Conservation (phyloP, 257 asterid species). For the Solanum piurae region DNA sequence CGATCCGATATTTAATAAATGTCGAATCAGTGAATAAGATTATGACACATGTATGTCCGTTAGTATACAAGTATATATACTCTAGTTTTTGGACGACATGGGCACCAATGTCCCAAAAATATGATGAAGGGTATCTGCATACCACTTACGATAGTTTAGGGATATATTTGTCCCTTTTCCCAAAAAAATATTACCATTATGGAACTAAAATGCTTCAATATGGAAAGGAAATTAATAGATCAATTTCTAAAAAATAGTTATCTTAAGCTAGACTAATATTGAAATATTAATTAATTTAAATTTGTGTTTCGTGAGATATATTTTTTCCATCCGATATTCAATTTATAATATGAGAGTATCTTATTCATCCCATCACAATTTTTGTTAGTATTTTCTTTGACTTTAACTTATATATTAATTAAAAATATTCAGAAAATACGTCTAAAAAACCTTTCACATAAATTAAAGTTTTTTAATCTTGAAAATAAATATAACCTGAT, state of each 20-base stretch:
- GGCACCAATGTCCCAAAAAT: rapidly evolving
- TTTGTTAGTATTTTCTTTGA: background rate
- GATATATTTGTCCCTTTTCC: too few species aligned
- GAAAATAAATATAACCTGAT: background rate
- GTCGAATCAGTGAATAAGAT: rapidly evolving
- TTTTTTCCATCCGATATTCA: background rate
- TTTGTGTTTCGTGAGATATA: background rate
- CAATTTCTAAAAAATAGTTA: background rate
- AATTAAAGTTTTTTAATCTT: background rate
- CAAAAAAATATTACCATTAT: background rate
- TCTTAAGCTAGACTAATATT: background rate
- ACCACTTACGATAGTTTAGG: too few species aligned
- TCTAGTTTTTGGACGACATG: background rate
- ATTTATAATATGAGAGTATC: background rate
- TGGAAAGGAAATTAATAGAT: background rate
- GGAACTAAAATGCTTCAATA: background rate
- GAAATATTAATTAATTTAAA: background rate
- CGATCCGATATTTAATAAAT: too few species aligned
- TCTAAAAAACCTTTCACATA: background rate
- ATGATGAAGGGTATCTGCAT: background rate
- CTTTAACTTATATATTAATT: background rate
- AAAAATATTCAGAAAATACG: too few species aligned
- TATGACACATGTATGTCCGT: too few species aligned
- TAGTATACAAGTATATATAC: too few species aligned
- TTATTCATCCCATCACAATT: background rate